These are phyloP conservation scores for Eimeria acervulina DNA, from an alignment of 169 alveolate species.

Conservation along the genomic window DNA sequence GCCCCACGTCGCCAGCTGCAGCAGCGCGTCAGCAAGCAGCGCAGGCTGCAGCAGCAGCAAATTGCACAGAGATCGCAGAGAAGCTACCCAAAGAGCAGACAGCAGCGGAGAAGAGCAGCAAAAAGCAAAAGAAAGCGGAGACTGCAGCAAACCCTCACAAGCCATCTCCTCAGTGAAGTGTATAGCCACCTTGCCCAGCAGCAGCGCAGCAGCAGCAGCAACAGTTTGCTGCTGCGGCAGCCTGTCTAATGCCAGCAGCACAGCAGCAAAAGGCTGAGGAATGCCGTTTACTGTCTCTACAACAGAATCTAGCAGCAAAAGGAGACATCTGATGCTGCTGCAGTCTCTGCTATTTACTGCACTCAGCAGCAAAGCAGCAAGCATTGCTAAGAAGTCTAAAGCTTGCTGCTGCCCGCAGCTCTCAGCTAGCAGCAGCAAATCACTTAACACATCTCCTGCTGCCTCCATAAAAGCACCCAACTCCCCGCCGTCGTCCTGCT, in stretches of 20 bases:
- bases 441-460: slow-evolving; percentile 63
- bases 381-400: slow-evolving; percentile 29
- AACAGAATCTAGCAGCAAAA: slow-evolving; percentile 61
- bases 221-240: not conserved
- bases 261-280: slow-evolving; percentile 72
- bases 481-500: slow-evolving; percentile 16
- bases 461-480: slow-evolving; percentile 47
- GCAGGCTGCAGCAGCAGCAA: slow-evolving; percentile 75
- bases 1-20: slow-evolving; percentile 80
- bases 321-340: slow-evolving; percentile 11
- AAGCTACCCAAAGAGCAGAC: slow-evolving; percentile 37
- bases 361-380: slow-evolving; percentile 26
- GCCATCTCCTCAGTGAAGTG: slow-evolving; percentile 75
- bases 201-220: no score
- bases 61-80: slow-evolving; percentile 17
- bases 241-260: slow-evolving; percentile 53
- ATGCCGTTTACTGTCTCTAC: slow-evolving; percentile 65
- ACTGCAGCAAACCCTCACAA: slow-evolving; percentile 31
- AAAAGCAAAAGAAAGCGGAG: not conserved
- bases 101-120: slow-evolving; percentile 17
- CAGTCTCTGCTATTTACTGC: slow-evolving; percentile 55
- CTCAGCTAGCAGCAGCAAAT: slow-evolving; percentile 49
- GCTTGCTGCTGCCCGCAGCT: slow-evolving; percentile 71
- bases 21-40: slow-evolving; percentile 66
- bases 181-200: slow-evolving; percentile 62